Base-by-base conservation (phyloP, 2,329 filamentous ascomycete species). In the Harringtonia lauricola region DNA sequence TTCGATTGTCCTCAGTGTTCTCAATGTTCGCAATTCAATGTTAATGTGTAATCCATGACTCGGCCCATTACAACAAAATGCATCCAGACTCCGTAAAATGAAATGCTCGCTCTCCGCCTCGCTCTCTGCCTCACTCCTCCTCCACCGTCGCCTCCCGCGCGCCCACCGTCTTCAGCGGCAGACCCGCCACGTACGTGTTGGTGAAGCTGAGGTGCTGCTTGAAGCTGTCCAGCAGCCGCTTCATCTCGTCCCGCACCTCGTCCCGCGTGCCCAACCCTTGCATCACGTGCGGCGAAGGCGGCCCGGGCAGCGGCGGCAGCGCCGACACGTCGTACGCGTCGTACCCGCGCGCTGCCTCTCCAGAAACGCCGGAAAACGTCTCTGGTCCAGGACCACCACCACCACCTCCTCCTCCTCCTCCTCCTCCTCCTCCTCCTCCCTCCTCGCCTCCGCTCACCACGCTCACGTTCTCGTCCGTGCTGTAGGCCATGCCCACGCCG, bases 211-310 rank as follows among this genome's bases (percentile, higher is more conserved):
- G 49, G 42, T 61, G 59, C 37, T 57, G 54, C 33, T 52, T 50
- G 42, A 62, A 59, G 39, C 57, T 57, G n/a, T 52, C 53, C 42
- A 62, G 47, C 49, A 62, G 46, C 14, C 59, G 50, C 52, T 58
- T 51, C 29, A 61, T 54, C 48, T 61, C 59, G 8, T 57, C 56
- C 22, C 55, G 52, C 42, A 59, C 54, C 43, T 60, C 54, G 24
- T 60, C 54, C 3, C 56, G 51, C 8, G 49, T 51, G 12, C 54
- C 54, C 31, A 53, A 42, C 10, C 59, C 59, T 45, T 55, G 53
- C 62, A 78, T 68, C 35, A 74, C 71, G 41, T 64, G 63, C 3
- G 63, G 56, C 2, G 68, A 64, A 2, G 74, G 74, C 17, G 48
- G 35, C 6, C 24, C 21, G 2, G 48, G 45, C 13, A 47, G 18